Base-by-base conservation (phyloP, 2,329 filamentous ascomycete genomes). In the Eurotiales sp. region DNA sequence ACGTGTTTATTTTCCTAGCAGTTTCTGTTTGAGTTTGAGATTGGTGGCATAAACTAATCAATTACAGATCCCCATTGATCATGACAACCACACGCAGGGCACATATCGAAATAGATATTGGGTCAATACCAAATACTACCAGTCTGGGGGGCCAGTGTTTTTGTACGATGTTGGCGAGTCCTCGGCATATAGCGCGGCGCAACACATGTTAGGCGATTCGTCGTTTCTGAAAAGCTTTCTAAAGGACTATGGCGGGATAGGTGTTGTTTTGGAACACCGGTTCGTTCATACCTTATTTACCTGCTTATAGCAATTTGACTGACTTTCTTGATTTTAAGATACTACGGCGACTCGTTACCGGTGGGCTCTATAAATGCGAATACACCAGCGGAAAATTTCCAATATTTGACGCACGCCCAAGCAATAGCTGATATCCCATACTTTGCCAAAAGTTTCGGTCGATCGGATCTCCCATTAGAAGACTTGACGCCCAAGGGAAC, bases 21-120 rank as follows among this genome's bases (percentile, higher is more conserved):
- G n/a, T 25, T 23, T 19, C 8, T 49, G 15, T 29, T 17, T 51
- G 11, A 36, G 22, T 22, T 44, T 7, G 6, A 15, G 21, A 14
- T 12, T 19, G 11, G 14, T 25, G 19, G 12, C 11, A 29, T 32
- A 12, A 27, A 22, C 34, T 44, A 12, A 40, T 22, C n/a, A 7
- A 21, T 22, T 14, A 52, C 17, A 66, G 67, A 58, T 69, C 11
- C 66, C 63, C 5, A 63, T 68, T 45, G 64, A 69, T 44, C 66
- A 69, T 42, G 54, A 59, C 6, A 53, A 66, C 45, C 43, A 54
- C 8, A 61, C 69, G 11, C 71, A 73, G 52, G 75, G 67, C 15
- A 82, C 77, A 1, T 82, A 81, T 60, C 70, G 71, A 45, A 78
- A 81, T 61, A 72, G 77, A 42, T 82, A 79, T 60, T 80, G 77